Percentiles rank a stretch among this genome's conserved stretches.
phyloP scores from a whole-genome alignment of 2,329 filamentous ascomycete species.

The Fusarium anthophilum region DNA sequence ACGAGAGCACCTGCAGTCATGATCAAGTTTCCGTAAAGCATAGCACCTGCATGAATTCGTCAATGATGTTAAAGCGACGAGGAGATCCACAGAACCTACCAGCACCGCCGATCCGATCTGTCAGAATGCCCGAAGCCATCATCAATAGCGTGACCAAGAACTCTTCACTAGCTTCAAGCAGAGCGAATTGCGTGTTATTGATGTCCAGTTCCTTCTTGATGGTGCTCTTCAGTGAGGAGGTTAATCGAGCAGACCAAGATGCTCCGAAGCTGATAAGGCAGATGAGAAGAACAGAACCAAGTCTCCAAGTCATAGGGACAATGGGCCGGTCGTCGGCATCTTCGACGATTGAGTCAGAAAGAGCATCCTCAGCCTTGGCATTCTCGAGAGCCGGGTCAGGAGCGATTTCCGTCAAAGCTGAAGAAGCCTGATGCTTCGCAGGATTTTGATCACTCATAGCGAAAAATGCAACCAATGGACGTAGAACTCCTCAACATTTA shows the following conservation, averaged over 20 bases:
- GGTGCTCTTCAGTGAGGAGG: not conserved
- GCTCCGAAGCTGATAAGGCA: not conserved
- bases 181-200: not conserved
- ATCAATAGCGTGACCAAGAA: not conserved
- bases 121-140: not conserved
- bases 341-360: not conserved
- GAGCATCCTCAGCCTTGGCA: not conserved
- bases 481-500: accelerated
- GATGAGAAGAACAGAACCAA: accelerated
- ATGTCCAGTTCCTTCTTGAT: not conserved
- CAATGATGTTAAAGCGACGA: too few species aligned
- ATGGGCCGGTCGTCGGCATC: not conserved
- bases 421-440: not conserved
- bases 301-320: not conserved
- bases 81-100: not conserved
- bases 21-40: not conserved
- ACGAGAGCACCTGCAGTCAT: not conserved
- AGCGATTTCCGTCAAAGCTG: too few species aligned
- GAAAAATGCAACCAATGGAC: accelerated
- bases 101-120: accelerated
- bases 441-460: accelerated
- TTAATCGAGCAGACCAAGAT: not conserved
- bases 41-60: not conserved
- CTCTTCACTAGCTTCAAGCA: not conserved
- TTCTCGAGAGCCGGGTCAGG: not conserved